phyloP scores from a whole-genome alignment of 164 flowering plant genomes.

The Stephania cephalantha region DNA sequence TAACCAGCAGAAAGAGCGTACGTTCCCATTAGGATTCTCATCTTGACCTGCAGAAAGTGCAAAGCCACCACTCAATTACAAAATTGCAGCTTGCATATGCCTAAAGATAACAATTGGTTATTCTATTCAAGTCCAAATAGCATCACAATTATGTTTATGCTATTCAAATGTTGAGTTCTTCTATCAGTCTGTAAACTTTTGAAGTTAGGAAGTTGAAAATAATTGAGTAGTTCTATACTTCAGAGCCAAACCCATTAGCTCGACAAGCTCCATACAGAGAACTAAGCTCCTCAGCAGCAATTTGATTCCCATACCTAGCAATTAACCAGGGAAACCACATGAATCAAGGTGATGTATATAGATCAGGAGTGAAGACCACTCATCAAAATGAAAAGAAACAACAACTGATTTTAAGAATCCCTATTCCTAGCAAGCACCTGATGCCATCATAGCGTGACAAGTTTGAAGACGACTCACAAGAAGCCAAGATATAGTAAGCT shows the following conservation, averaged over 20 bases:
- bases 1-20: slow-evolving; percentile 98
- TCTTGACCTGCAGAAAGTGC: slow-evolving; percentile 63
- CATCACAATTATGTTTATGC: neutral
- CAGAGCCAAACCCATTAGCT: slow-evolving; percentile 86
- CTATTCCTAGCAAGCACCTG: slow-evolving; percentile 42
- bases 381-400: neutral
- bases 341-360: neutral
- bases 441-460: slow-evolving; percentile 95
- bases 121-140: neutral
- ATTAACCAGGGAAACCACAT: neutral
- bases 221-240: slow-evolving; percentile 38
- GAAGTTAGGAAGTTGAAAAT: neutral
- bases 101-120: neutral
- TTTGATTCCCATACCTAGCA: slow-evolving; percentile 82
- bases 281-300: slow-evolving; percentile 58
- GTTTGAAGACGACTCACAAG: slow-evolving; percentile 92
- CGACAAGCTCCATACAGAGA: slow-evolving; percentile 76
- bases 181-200: neutral
- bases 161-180: neutral
- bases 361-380: neutral
- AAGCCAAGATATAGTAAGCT: slow-evolving; percentile 88
- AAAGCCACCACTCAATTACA: neutral
- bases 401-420: neutral
- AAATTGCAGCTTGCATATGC: neutral
- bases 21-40: slow-evolving; percentile 94